phyloP scores from a whole-genome alignment of 1,284 basidiomycete genomes.

The Exobasidium rhododendri region DNA sequence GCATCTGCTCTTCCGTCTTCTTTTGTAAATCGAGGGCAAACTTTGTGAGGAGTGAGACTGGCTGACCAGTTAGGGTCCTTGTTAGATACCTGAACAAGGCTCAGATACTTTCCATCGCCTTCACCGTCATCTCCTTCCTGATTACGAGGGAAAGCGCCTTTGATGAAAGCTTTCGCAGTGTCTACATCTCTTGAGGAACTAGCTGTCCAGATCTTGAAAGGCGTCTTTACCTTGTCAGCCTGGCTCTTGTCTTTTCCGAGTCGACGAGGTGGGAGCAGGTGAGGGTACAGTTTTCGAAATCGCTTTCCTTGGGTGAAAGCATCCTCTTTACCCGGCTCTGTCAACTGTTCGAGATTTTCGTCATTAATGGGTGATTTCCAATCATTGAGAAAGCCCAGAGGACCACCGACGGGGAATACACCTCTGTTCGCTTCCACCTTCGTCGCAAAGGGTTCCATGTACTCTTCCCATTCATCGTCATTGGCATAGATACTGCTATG shows the following conservation, averaged over 20 bases:
- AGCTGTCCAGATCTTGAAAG: slow-evolving; percentile 55
- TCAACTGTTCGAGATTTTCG: slow-evolving; percentile 71
- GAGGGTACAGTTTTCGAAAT: slow-evolving; percentile 53
- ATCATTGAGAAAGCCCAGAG: slow-evolving; percentile 54
- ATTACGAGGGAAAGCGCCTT: slow-evolving; percentile 56
- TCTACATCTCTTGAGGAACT: slow-evolving; percentile 56
- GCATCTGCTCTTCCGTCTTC: slow-evolving; percentile 55
- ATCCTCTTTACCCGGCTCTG: slow-evolving; percentile 55
- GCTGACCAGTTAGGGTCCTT: slow-evolving; percentile 56
- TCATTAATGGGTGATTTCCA: slow-evolving; percentile 62
- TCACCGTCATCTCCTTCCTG: slow-evolving; percentile 56
- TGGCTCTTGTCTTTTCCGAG: slow-evolving; percentile 20
- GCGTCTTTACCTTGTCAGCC: slow-evolving; percentile 17
- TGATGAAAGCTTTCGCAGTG: slow-evolving; percentile 56
- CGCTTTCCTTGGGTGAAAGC: slow-evolving; percentile 54
- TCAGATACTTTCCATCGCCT: slow-evolving; percentile 56
- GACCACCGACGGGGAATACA: slow-evolving; percentile 10
- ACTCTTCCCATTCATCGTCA: slow-evolving; percentile 57
- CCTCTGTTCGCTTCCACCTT: slow-evolving; percentile 16
- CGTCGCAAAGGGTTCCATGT: slow-evolving; percentile 57
- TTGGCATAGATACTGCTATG: slow-evolving; percentile 57
- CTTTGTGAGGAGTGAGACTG: slow-evolving; percentile 56
- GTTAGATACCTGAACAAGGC: slow-evolving; percentile 57
- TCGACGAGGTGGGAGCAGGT: slow-evolving; percentile 51
- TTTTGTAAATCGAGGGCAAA: slow-evolving; percentile 57